Evolutionary conservation across 257 asterid genomes (phyloP), one percentile per base, ranked within the genome.

Genomic region (Solanum rostratum): DNA sequence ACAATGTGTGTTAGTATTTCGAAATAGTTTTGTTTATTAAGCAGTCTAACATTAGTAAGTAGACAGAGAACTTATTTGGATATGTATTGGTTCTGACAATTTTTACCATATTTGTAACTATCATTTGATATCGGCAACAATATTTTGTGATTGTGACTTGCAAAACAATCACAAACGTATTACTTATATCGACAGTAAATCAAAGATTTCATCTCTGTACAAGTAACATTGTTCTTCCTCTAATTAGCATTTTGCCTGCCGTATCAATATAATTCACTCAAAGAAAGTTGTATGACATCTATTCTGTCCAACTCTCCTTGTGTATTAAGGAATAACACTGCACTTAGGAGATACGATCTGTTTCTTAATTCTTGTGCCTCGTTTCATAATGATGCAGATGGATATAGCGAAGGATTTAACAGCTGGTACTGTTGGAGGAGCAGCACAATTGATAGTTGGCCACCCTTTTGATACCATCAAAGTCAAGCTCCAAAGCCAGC

Each of bases 401-500:
- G 99, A 92, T 55, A 92, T 92, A 52, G 91, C 91, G n/a, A 93
- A 92, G 88, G 97, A 93, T 84, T 88, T 93, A 66, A 82, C 89
- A 24, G 92, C 97, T 39, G 97, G 97, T 30, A 91, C 97, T 7
- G 92, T 94, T 54, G 99, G 98, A 85, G 99, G 99, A 88, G 98
- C 95, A 39, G 94, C 98, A 15, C 98, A 94, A 69, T 85, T 96
- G 93, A 81, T 96, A 87, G 86, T 85, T n/a, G 99, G 99, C 37
- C 99, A 96, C 92, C 98, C 99, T 69, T 96, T 96, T 37, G 99
- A 96, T 87, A 96, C 99, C 84, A 96, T 96, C 45, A 96, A 96
- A 87, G 99, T 96, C 78, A 96, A 94, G 92, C 98, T 96, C 90
- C 99, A 96, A 88, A 96, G 99, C 87, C 98, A 93, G 84, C 99